Evolutionary conservation across 768 basidiomycete genomes (phyloP), one percentile per base, ranked within the genome.

Genomic region (Candolleomyces efflorescens): DNA sequence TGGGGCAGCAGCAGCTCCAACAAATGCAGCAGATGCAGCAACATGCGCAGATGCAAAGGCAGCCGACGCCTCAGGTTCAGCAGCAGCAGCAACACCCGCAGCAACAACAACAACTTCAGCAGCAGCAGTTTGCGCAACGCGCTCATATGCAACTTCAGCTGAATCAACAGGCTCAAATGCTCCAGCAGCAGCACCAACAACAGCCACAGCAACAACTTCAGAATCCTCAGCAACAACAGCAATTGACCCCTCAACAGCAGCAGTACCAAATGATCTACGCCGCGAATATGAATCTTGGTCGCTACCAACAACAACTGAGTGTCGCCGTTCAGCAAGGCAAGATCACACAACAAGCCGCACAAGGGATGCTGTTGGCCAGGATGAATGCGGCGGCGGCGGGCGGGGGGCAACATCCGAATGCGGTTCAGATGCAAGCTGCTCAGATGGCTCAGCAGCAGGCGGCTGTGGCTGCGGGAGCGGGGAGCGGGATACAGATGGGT

Each of bases 1-100:
- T 52, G 37, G 72, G 66, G 20, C 72, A 68, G 44, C 71, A 68
- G 63, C 68, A 56, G 43, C 53, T 69, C 60, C 62, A 60, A 20
- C 55, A 43, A 67, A 65, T 60, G 58, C 55, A 63, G 60, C 56
- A 60, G 48, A 59, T 45, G 15, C 52, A 57, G 24, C 41, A 18
- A 18, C 54, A 59, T 13, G 60, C 57, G 23, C 58, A 57, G 39
- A 54, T 59, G 26, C 59, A 64, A 49, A 18, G 45, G 6, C 60
- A 63, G 38, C 61, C 51, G 38, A 43, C 54, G 23, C 53, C 61
- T 20, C 62, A 62, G 48, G 51, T 32, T 6, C 60, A 56, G 32
- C 50, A 55, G 44, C 55, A 48, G 27, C 58, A 56, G 22, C 60
- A 57, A 9, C 47, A 36, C 39, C 43, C 5, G 4, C 60, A 63